Evolutionary conservation across 352 stramenopile species (phyloP), one percentile per base, ranked within the genome.

Genomic region (Globisporangium echinulatum): DNA sequence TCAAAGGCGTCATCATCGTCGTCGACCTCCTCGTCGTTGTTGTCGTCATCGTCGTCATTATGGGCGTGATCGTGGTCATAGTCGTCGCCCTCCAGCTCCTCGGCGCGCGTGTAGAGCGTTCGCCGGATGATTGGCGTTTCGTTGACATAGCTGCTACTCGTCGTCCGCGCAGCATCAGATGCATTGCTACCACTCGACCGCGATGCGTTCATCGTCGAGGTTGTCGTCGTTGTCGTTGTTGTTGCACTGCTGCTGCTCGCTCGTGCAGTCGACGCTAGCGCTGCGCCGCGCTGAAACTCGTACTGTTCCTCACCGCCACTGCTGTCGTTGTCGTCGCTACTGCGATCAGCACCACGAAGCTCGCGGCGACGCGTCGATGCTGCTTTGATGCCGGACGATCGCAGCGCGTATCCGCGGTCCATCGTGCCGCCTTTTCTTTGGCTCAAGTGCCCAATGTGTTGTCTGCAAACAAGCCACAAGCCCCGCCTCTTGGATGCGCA

Each of bases 51-150:
- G 14, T 76, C 57, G 15, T 71, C 44, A 19, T 62, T 56, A 25
- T 74, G 57, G 13, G 51, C 56, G 0, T 75, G 62, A 14, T 75
- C 53, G 7, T 74, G 66, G 0, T 78, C 72, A 9, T 70, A 61
- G 0, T 71, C 62, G 7, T 61, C 56, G 0, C 72, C 66, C 3
- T 78, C 74, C 10, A 82, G 49, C 10, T 75, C 77, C 7, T 68
- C 72, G 19, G 70, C 69, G 11, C 67, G 67, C 63, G 84, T 68
- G 49, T 72, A 63, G n/a, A 90, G 68, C 56, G 75, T 87, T 38
- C 79, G 73, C 49, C 87, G 81, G 52, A 90, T 75, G 0, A 77
- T 70, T 10, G 81, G 77, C 25, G 81, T 88, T 38, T 66, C 67
- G 11, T 72, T 69, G 0, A 59, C 67, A 25, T 68, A 64, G n/a